These are phyloP conservation scores for Cordyceps cateniannulata DNA, from an alignment of 2,329 filamentous ascomycete genomes.

Conservation along the genomic window DNA sequence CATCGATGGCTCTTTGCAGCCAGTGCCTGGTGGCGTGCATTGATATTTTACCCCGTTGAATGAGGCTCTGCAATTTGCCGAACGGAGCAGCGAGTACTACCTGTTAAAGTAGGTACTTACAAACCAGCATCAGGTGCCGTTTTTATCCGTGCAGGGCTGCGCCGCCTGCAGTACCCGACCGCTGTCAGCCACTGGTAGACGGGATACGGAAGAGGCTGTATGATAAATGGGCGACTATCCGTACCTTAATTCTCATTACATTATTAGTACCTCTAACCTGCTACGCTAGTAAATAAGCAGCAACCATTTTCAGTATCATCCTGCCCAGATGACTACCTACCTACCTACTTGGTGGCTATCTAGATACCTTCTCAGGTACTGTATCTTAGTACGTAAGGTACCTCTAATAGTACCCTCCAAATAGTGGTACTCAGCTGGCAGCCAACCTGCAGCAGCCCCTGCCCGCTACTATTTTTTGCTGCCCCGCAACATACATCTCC, in stretches of 20 bases:
- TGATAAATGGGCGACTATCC: neutral
- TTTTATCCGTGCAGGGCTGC: neutral
- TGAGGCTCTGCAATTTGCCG: neutral
- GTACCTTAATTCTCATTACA: neutral
- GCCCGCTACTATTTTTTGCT: neutral
- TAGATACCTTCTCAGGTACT: too few species aligned
- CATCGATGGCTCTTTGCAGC: neutral
- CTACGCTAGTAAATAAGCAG: neutral
- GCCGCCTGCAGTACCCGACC: constrained; percentile 4
- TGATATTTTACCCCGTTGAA: neutral
- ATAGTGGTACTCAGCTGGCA: neutral
- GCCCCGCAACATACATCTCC: constrained; percentile 6
- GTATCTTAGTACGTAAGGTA: too few species aligned
- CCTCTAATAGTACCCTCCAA: too few species aligned
- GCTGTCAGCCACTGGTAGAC: neutral
- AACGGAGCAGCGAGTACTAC: neutral
- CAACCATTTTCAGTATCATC: neutral
- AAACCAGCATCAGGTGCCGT: too few species aligned
- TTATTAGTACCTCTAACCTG: too few species aligned
- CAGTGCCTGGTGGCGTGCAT: neutral
- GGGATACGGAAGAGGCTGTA: neutral
- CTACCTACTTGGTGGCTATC: too few species aligned
- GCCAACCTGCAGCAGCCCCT: neutral
- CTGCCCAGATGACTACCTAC: neutral
- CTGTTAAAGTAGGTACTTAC: too few species aligned